phyloP scores from a whole-genome alignment of 805 yeast species.

The Kluyveromyces nonfermentans region DNA sequence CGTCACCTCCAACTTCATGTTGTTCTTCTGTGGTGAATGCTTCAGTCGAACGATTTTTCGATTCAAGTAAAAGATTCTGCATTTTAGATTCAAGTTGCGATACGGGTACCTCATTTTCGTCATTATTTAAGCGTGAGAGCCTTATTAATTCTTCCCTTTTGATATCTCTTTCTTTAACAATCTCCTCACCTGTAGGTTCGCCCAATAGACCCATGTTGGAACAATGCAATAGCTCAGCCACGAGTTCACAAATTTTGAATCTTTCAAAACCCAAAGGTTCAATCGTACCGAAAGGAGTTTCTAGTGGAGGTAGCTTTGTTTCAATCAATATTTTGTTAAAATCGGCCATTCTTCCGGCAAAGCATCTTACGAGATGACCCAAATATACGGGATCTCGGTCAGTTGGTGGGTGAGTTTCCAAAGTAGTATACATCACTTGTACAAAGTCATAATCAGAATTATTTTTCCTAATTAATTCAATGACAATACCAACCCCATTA shows the following conservation, averaged over 20 bases:
- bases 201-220: slow-evolving; percentile 90
- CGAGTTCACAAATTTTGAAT: slow-evolving; percentile 83
- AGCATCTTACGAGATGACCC: slow-evolving; percentile 73
- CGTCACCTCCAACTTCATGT: slow-evolving; percentile 5
- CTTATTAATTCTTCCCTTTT: slow-evolving; percentile 36
- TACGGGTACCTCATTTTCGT: slow-evolving; percentile 4
- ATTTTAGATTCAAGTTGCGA: background rate
- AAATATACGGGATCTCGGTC: slow-evolving; percentile 88
- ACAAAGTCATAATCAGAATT: slow-evolving; percentile 91
- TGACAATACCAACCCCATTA: slow-evolving; percentile 89
- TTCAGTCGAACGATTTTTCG: slow-evolving; percentile 2
- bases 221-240: slow-evolving; percentile 91
- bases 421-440: slow-evolving; percentile 71
- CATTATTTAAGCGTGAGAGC: slow-evolving; percentile 9
- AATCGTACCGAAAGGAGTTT: slow-evolving; percentile 42
- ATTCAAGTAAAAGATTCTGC: slow-evolving; percentile 2
- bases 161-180: slow-evolving; percentile 61
- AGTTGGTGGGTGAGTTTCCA: slow-evolving; percentile 87
- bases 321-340: slow-evolving; percentile 54
- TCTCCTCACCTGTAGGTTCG: slow-evolving; percentile 59
- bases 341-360: slow-evolving; percentile 60
- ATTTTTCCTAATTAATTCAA: slow-evolving; percentile 89
- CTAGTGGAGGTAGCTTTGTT: slow-evolving; percentile 28
- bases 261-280: slow-evolving; percentile 89
- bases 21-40: slow-evolving; percentile 3